Base-by-base conservation (phyloP, 1,284 basidiomycete species). In the Ustilago loliicola region DNA sequence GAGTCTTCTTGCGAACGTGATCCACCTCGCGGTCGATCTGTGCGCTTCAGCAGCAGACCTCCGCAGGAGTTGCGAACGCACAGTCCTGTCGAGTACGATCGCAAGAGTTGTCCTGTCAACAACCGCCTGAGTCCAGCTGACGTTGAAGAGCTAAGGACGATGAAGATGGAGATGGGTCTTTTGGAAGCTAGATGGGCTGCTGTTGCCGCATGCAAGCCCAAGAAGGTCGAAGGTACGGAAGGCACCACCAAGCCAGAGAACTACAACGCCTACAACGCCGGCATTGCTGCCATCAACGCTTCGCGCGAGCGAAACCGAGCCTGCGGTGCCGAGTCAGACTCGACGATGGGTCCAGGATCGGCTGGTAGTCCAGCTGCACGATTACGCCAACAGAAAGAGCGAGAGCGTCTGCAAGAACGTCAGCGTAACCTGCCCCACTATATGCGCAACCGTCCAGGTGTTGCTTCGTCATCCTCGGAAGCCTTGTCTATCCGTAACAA, bases 21-120 rank as follows among this genome's bases (percentile, higher is more conserved):
- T 42, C 38, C 61, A 10, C 61, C 61, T 10, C 70, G 77, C 5
- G 71, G 74, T 11, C 77, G 77, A 19, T 77, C 78, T 1, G 85
- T 86, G 13, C 80, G 84, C 32, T 86, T 86, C 72, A 81, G 76
- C 53, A 68, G 58, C 25, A 62, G 73, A 9, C 84, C 85, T 11
- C 84, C 84, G 6, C 71, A 80, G 45, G 81, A 83, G 62, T 23
- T 83, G 36, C 75, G 83, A 7, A 84, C 85, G 0, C 85, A 86
- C 64, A 83, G 80, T 52, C 84, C 85, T 4, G 84, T 85, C 27
- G 85, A 86, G 19, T 86, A 86, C 66, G 85, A 86, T 54, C 80
- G 85, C 32, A 83, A 83, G 69, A 76, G 80, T 29, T 84, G 81
- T 56, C 78, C 83, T 8, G 62, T 84, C 64, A 81, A 70, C 76